phyloP scores from a whole-genome alignment of 78 protist genomes.

The Dictyostelium firmibasis region DNA sequence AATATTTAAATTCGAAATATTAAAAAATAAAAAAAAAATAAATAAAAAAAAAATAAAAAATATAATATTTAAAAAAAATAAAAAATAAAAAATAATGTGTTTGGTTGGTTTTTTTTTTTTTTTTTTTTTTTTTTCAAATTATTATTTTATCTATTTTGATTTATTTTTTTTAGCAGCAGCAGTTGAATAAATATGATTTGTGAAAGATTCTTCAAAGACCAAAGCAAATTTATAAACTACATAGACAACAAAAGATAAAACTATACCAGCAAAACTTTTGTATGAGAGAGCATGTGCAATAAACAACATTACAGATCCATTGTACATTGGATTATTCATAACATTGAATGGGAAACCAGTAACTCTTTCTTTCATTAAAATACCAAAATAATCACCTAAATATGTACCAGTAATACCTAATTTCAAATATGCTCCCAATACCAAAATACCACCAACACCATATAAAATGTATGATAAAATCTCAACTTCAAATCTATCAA shows the following conservation, averaged over 20 bases:
- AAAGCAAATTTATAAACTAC: conserved; percentile 75
- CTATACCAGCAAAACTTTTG: conserved; percentile 73
- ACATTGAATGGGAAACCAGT: conserved; percentile 92
- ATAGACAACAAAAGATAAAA: conserved; percentile 40
- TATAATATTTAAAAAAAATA: too few relatives aligned
- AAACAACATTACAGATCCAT: conserved; percentile 86
- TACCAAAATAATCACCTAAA: conserved; percentile 94
- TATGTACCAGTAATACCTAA: conserved; percentile 94
- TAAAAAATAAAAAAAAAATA: neutral
- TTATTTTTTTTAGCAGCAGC: neutral
- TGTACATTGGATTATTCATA: conserved; percentile 91
- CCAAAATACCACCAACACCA: conserved; percentile 78
- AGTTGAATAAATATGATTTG: conserved; percentile 53
- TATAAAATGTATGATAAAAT: neutral
- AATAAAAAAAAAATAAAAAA: conserved; percentile 2
- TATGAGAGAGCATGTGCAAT: conserved; percentile 68
- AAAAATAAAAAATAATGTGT: neutral
- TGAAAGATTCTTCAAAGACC: conserved; percentile 72
- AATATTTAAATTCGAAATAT: too few relatives aligned
- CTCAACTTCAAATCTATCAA: conserved; percentile 1
- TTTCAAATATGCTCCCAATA: conserved; percentile 43
- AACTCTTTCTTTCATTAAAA: conserved; percentile 87
- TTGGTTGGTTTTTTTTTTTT: neutral
- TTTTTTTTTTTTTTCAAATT: neutral
- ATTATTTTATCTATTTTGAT: neutral